Evolutionary conservation across 805 yeast species (phyloP), one percentile per base, ranked within the genome.

Genomic region (Candida adriatica): DNA sequence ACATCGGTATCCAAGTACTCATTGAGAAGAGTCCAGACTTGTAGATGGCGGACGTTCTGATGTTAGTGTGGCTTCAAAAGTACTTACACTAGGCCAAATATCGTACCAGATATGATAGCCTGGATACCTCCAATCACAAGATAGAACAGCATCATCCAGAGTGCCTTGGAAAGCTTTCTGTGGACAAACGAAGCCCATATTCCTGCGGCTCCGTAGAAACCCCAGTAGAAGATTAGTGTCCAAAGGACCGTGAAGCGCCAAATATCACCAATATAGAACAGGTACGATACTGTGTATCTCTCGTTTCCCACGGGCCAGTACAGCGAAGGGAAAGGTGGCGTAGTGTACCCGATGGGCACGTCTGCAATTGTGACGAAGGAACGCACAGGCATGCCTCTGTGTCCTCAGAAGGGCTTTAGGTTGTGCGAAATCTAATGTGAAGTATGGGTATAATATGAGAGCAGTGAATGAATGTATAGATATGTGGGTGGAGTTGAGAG

Each of bases 1-100:
- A 70, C 43, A 90, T 68, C 0, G 98, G 97, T 6, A 90, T 75
- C 98, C 98, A 90, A 0, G 96, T 84, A 9, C 94, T 79, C 94
- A 92, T 84, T 15, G 81, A 71, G 46, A 90, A 75, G 16, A 80
- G 66, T 0, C 95, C 95, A 1, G 94, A 76, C 33, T 69, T 64
- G 58, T 88, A 88, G 6, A 87, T 70, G 2, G 86, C 82, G 21
- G 79, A 30, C n/a, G 33, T 30, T 4, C 43, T 41, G 27, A 14
- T 15, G 18, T 4, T 3, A 13, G 45, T 22, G 38, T 31, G 23
- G 5, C 3, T 13, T 6, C 6, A 6, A 14, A 22, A 14, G 34
- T 20, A 49, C 63, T 35, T 31, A 50, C 41, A 92, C 51, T 9
- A 87, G 62, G 0, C 96, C 96, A 24, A 82, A 66, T 6, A 85